Conservation (phyloP, 139 green algal genomes). For the Zygnema cylindricum region DNA sequence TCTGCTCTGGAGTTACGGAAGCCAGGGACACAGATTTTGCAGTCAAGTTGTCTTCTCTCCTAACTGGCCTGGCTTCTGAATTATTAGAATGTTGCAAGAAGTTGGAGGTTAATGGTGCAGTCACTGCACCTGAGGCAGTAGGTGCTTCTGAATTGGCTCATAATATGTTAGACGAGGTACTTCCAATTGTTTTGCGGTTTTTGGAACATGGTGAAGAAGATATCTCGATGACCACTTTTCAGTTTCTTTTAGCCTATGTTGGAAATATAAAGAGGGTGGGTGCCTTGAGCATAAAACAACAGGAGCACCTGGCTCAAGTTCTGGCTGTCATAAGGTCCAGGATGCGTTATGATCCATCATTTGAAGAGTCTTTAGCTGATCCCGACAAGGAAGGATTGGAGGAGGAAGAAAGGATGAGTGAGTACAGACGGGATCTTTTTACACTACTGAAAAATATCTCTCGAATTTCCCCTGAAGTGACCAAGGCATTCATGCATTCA, state of each 20-base stretch:
- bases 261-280: conserved; percentile 26
- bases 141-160: conserved; percentile 24
- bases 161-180: conserved; percentile 49
- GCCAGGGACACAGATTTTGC: conserved; percentile 55
- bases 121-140: neutral
- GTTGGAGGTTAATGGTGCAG: conserved; percentile 1
- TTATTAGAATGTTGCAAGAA: conserved; percentile 52
- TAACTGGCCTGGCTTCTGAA: conserved; percentile 45
- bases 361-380: conserved; percentile 20
- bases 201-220: conserved; percentile 54
- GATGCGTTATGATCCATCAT: conserved; percentile 50
- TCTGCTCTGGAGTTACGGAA: conserved; percentile 27
- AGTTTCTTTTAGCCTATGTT: conserved; percentile 59
- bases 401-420: conserved; percentile 57
- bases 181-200: conserved; percentile 46
- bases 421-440: conserved; percentile 63
- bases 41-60: conserved; percentile 38
- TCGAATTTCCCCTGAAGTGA: conserved; percentile 50
- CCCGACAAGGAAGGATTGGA: conserved; percentile 27
- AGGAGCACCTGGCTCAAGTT: conserved; percentile 54
- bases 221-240: conserved; percentile 56
- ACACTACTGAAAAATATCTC: conserved; percentile 61
- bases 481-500: conserved; percentile 54
- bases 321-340: conserved; percentile 39
- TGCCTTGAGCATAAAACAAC: conserved; percentile 36